A percentile compares a stretch with the other conserved stretches of the same genome.
phyloP scores from a whole-genome alignment of 495 filamentous ascomycete species.

The Lasiosphaeria hispida region DNA sequence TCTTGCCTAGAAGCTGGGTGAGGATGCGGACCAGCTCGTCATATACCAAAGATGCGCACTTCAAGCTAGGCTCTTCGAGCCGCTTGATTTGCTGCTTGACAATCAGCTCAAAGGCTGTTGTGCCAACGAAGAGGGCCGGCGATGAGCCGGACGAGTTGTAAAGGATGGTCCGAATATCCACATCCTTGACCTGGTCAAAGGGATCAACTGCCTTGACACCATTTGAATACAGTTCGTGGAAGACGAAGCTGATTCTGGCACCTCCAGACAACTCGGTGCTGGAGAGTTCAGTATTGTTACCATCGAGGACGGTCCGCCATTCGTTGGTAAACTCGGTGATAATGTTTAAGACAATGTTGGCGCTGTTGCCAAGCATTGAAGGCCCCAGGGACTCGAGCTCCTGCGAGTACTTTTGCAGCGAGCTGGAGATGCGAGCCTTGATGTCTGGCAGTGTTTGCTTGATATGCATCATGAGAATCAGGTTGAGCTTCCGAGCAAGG shows the following conservation, averaged over 20 bases:
- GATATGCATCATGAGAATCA: slow-evolving; percentile 99
- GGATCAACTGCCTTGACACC: slow-evolving; percentile 98
- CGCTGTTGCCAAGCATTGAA: slow-evolving; percentile 92
- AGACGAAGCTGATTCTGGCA: slow-evolving; percentile 98
- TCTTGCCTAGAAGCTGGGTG: slow-evolving; percentile 81
- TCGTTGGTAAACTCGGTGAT: slow-evolving; percentile 99
- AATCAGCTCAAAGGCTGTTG: slow-evolving; percentile 94
- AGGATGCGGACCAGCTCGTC: slow-evolving; percentile 97
- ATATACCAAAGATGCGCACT: slow-evolving; percentile 95
- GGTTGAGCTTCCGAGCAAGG: slow-evolving; percentile 91
- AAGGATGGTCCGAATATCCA: slow-evolving; percentile 93
- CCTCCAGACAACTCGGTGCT: slow-evolving; percentile 93
- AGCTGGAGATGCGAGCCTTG: slow-evolving; percentile 89
- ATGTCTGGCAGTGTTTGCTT: slow-evolving; percentile 99
- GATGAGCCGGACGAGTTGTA: slow-evolving; percentile 99
- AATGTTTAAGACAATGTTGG: slow-evolving; percentile 95
- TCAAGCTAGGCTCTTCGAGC: slow-evolving; percentile 92
- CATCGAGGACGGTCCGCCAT: slow-evolving; percentile 93
- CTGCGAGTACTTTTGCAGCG: slow-evolving; percentile 83
- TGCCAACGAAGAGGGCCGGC: slow-evolving; percentile 95
- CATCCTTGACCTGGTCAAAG: slow-evolving; percentile 95
- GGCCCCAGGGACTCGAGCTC: slow-evolving; percentile 85
- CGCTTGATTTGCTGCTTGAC: slow-evolving; percentile 99
- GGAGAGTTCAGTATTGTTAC: slow-evolving; percentile 93
- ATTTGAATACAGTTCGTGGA: slow-evolving; percentile 97